Base-by-base conservation (phyloP, 352 stramenopile species). In the Pythium dissotocum region DNA sequence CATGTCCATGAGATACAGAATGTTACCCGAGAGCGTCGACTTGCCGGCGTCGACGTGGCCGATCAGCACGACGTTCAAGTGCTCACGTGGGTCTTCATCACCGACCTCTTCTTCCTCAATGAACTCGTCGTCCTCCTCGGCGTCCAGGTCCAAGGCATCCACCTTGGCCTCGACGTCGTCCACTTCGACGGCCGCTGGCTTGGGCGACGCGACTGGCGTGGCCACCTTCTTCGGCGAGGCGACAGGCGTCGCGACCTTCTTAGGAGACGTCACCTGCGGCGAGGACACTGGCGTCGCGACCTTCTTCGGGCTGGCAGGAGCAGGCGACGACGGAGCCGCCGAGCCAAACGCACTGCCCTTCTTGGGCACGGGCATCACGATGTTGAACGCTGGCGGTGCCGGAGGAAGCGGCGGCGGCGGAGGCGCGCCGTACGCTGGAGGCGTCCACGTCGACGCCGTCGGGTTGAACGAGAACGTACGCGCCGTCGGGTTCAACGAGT, bases 31-130 rank as follows among this genome's bases (percentile, higher is more conserved):
- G 16, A 99, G 85, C 35, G 98, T 99, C 44, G 91, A 98, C 85
- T 99, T 99, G 73, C 97, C 97, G 30, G 98, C 98, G 79, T 99
- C 97, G 56, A 99, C 96, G 80, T 99, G 97, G 26, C 98, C 98
- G 72, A 99, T 99, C 66, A 99, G 98, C 52, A 99, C 97, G 13
- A 99, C 79, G 81, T 99, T 99, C 69, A 99, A 80, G 76, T 99
- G 97, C 70, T 99, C 96, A 49, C 97, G 88, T 30, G 96, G 94
- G 81, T 99, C 96, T 65, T 97, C 93, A 67, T 99, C 89, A 13
- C 81, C 77, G 30, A 94, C 77, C 56, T 94, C 83, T 48, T 76
- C 77, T 48, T 92, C 85, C 54, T 86, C 81, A 4, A 79, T 73
- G 58, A 89, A 88, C 40, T 88, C 80, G 24, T 87, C 82, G 21